phyloP scores from a whole-genome alignment of 805 yeast genomes.

The Sugiyamaella americana region DNA sequence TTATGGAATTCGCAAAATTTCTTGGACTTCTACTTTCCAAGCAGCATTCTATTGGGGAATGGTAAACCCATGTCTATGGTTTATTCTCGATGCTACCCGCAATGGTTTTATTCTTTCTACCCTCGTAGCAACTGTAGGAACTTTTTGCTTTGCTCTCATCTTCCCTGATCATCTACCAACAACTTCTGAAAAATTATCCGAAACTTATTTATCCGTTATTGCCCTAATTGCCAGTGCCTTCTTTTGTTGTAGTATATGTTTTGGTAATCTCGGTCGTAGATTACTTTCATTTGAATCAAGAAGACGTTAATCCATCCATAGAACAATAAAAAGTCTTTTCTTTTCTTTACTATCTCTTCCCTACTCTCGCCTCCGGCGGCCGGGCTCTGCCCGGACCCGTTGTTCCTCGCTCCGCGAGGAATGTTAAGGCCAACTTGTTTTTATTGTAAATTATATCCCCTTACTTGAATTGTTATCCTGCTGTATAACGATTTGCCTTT shows the following conservation, averaged over 20 bases:
- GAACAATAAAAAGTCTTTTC: too few relatives aligned
- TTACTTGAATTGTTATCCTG: too few relatives aligned
- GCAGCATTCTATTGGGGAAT: slow-evolving; percentile 34
- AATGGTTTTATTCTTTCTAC: slow-evolving; percentile 34
- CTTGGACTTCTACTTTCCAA: slow-evolving; percentile 33
- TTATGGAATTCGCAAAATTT: slow-evolving; percentile 35
- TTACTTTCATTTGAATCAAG: slow-evolving; percentile 21
- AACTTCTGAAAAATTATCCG: slow-evolving; percentile 15
- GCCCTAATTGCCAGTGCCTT: slow-evolving; percentile 27
- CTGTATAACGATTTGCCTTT: too few relatives aligned
- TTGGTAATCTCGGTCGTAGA: slow-evolving; percentile 36
- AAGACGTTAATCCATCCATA: too few relatives aligned
- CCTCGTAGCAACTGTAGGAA: slow-evolving; percentile 29
- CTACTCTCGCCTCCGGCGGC: neutral
- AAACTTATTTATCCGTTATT: slow-evolving; percentile 24
- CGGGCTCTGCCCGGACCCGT: neutral
- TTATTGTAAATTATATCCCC: too few relatives aligned
- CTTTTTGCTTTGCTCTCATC: slow-evolving; percentile 24
- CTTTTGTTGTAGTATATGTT: slow-evolving; percentile 34
- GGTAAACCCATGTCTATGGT: slow-evolving; percentile 37
- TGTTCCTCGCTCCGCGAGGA: neutral
- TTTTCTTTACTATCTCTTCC: too few relatives aligned
- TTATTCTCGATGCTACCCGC: slow-evolving; percentile 32
- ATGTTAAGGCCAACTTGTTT: neutral
- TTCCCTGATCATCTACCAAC: slow-evolving; percentile 22